Percentiles rank a stretch among this genome's conserved stretches.
Evolutionary conservation across 177 flowering plant species (phyloP).

Genomic region (Vitis hybrid): DNA sequence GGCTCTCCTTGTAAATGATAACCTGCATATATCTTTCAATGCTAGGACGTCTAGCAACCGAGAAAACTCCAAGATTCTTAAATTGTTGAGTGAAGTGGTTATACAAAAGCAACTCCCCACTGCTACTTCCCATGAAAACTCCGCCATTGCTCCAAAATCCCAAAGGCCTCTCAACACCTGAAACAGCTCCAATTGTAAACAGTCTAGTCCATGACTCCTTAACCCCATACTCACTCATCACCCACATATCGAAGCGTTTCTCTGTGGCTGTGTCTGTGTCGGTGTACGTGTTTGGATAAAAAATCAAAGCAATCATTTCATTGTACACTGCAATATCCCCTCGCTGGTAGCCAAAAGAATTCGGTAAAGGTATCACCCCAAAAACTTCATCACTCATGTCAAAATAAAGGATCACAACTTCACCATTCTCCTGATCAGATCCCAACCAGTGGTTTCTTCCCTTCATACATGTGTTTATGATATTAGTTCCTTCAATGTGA

Average conservation of each 20-base stretch:
- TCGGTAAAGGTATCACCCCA: not conserved
- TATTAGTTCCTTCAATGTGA: no score
- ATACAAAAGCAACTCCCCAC: conserved; percentile 14
- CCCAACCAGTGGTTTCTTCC: no score
- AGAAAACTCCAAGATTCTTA: not conserved
- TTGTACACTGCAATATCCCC: conserved; percentile 3
- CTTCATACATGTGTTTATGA: no score
- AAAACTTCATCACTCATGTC: conserved; percentile 9
- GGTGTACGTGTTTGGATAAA: not conserved
- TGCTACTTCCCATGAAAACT: conserved; percentile 9
- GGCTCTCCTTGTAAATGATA: conserved; percentile 18
- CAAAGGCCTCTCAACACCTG: conserved; percentile 10
- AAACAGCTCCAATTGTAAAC: conserved; percentile 12
- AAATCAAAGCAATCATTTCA: conserved; percentile 8
- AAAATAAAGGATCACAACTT: conserved; percentile 1
- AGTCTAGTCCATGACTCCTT: conserved; percentile 12
- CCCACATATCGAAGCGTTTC: conserved; percentile 13
- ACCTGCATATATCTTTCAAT: conserved; percentile 11
- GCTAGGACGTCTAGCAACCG: not conserved
- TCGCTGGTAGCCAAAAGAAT: not conserved
- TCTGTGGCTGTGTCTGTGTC: not conserved
- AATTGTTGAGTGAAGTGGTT: not conserved
- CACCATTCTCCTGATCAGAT: no score
- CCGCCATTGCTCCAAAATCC: conserved; percentile 17
- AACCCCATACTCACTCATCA: conserved; percentile 8